Percentiles rank a stretch among this genome's conserved stretches.
phyloP scores from a whole-genome alignment of 257 asterid genomes.

The Solanum ossicruentum region DNA sequence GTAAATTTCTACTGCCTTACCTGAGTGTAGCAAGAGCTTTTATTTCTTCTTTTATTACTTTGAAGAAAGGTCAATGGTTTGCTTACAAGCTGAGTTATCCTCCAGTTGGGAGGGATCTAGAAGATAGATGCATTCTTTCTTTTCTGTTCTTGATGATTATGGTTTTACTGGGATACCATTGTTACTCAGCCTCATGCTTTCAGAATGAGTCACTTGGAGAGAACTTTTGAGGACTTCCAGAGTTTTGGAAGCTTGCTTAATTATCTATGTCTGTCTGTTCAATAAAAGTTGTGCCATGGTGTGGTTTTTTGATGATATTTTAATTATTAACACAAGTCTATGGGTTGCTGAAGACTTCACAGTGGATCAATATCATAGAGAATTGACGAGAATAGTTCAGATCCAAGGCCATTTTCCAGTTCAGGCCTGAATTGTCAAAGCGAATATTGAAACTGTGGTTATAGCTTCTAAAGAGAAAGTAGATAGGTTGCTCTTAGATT shows the following conservation, averaged over 20 bases:
- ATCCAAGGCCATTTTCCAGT: neutral
- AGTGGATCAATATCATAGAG: neutral
- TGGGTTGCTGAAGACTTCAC: neutral
- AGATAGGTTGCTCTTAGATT: neutral
- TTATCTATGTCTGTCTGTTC: neutral
- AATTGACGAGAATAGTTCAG: neutral
- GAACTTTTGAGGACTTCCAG: neutral
- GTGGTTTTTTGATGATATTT: neutral
- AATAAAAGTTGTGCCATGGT: neutral
- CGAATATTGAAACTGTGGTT: neutral
- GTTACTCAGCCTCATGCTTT: neutral
- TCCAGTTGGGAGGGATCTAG: neutral
- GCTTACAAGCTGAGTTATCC: neutral
- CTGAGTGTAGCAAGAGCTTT: neutral
- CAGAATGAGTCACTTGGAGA: neutral
- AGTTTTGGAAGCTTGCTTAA: neutral
- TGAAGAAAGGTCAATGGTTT: neutral
- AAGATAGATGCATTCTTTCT: neutral
- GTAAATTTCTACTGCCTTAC: conserved; percentile 7
- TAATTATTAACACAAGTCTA: neutral
- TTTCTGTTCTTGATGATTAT: neutral
- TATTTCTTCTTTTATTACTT: neutral
- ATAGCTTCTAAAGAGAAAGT: neutral
- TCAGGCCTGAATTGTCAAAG: neutral
- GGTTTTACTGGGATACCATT: neutral